Evolutionary conservation across 176 grass and related monocot genomes (phyloP), one percentile per base, ranked within the genome.

Genomic region (Typha latifolia): DNA sequence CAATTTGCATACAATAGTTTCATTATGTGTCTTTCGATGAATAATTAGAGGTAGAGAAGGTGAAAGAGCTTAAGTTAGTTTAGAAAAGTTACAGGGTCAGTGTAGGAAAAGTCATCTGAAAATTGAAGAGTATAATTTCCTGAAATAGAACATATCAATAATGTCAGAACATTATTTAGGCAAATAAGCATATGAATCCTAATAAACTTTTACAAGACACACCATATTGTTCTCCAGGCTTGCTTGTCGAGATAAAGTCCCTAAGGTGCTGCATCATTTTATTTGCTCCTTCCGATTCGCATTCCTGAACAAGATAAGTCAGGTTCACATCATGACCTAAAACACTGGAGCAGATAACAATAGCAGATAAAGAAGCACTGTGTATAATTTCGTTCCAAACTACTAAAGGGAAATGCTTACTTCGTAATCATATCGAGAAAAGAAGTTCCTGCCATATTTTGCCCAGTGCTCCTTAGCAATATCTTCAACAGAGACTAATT

Each of bases 401-500:
- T 43, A 43, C 37, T 9, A 1, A 43, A 43, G 12, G 56, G 19
- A 12, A 55, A 52, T 69, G 29, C 51, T 73, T 65, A 96, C 91
- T 82, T 96, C 91, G 73, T 90, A 96, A 77, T 96, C 91, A 15
- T 96, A 96, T 90, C 91, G 82, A 13, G 87, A 90, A 69, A 96
- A 96, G 67, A 96, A 96, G 78, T 96, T 96, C 68, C 91, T 84
- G 62, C 91, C 87, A 23, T 90, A 96, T 26, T 81, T 87, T 57
- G 87, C 82, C 91, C 91, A 96, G 77, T 96, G 87, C 64, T 96
- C 91, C 79, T 59, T 87, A 34, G 91, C 87, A 71, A 96, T 72
- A 75, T 90, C 87, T 43, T 80, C 87, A 12, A 96, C 91, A n/a
- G 91, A 96, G 9, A 96, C 73, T 69, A 90, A 61, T 75, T 79